Base-by-base conservation (phyloP, 106 monocot species). In the Dactylorhiza incarnata region DNA sequence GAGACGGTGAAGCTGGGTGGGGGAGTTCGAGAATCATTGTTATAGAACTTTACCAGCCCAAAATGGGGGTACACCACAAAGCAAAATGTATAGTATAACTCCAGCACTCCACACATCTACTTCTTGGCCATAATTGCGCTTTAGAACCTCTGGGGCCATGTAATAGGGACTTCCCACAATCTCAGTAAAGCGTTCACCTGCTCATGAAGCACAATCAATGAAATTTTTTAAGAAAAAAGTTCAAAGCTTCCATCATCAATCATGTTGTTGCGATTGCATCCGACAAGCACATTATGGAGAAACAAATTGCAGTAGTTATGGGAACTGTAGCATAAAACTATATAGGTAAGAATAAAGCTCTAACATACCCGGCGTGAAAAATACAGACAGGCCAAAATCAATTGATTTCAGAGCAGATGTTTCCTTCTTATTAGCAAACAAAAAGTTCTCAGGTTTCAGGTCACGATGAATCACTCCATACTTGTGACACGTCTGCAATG, bases 381-480 rank as follows among this genome's bases (percentile, higher is more conserved):
- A 87, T 44, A 87, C 81, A 66, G 87, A 87, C 43, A 87, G 62
- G 2, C 87, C 87, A 68, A 87, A 87, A 76, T 87, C 87, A 75
- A 87, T 87, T 29, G 87, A 71, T 58, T 87, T 87, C 72, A 87
- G 71, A 6, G 87, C 68, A 25, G 87, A 70, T 24, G 78, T 87
- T 76, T 87, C 87, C 71, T 87, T 87, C 23, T 83, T 86, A 67
- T 86, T 81, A 19, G 77, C 80, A 71, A 83, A 83, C 83, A 88
- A 80, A 49, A 88, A 85, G 48, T 88, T 88, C 72, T 85, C 85
- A 23, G 88, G 88, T 69, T 88, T 88, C 15, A 88, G 74, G 26
- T 88, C 85, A 13, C 88, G 53, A 72, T 88, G 88, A 73, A 88
- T 85, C 49, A 88, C 88, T 15, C 87, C 88, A 47, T 85, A 79